phyloP scores from a whole-genome alignment of 768 basidiomycete species.

The Kwoniella sp. region DNA sequence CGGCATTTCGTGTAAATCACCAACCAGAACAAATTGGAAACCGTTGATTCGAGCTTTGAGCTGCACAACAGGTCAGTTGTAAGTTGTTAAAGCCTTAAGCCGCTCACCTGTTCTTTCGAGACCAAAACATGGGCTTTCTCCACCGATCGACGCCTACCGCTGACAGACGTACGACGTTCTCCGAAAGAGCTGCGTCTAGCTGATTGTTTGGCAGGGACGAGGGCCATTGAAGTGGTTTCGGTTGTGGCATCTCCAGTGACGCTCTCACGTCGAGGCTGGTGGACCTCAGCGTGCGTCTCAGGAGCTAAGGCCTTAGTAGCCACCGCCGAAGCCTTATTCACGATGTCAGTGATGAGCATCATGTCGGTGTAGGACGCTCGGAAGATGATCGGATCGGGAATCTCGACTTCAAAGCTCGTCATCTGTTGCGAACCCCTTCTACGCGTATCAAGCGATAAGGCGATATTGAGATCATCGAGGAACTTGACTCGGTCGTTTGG shows the following conservation, averaged over 20 bases:
- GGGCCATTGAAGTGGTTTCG: conserved; percentile 42
- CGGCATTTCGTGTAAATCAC: conserved; percentile 92
- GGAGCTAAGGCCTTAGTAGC: conserved; percentile 57
- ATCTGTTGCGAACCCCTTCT: conserved; percentile 60
- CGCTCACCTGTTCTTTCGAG: conserved; percentile 79
- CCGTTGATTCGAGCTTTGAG: conserved; percentile 84
- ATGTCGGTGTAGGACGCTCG: conserved; percentile 96
- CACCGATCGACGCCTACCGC: conserved; percentile 33
- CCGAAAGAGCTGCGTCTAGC: conserved; percentile 11
- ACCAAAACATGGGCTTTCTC: conserved; percentile 61
- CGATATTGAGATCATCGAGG: conserved; percentile 87
- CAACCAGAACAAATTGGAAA: conserved; percentile 88
- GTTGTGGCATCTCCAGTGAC: conserved; percentile 26
- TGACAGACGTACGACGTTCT: conserved; percentile 30
- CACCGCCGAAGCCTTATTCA: conserved; percentile 82
- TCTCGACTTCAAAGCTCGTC: conserved; percentile 77
- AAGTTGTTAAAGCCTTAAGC: background rate
- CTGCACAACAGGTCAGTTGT: conserved; percentile 57
- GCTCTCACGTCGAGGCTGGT: conserved; percentile 17
- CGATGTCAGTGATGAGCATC: conserved; percentile 67
- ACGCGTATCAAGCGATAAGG: conserved; percentile 83
- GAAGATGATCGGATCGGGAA: conserved; percentile 77
- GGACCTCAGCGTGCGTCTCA: conserved; percentile 14
- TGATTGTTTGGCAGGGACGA: conserved; percentile 28
- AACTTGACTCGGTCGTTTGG: conserved; percentile 82